Evolutionary conservation across 306 rosid species (phyloP), one percentile per base, ranked within the genome.

Genomic region (Prunus armeniaca): DNA sequence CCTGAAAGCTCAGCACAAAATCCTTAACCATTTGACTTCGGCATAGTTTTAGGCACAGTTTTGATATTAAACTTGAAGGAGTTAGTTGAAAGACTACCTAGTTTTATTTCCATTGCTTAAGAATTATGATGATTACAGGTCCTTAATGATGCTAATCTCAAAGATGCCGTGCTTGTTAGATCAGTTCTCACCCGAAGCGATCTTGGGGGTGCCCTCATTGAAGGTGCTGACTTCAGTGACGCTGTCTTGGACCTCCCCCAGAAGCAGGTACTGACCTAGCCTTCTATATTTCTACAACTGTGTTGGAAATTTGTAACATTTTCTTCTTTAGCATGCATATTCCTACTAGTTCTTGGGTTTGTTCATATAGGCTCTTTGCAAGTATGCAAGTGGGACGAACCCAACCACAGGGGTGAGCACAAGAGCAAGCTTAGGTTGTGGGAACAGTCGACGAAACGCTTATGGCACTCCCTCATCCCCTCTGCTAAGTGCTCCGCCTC

Each of bases 181-280:
- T 84, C 98, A 6, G 98, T 94, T 65, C 91, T 94, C n/a, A 94
- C 98, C 5, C 93, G 97, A 12, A 92, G 98, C 72, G 98, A 94
- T 82, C 91, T 94, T 25, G 97, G 95, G 56, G 96, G 96, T 47
- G 95, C 97, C 63, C 55, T 86, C 19, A 88, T 95, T 8, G 96
- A 85, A 83, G 97, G 96, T 30, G 98, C 98, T 6, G 98, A 95
- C 74, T 95, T 92, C 74, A 95, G 98, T 71, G 97, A 95, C 71
- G 98, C 98, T 15, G 97, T 95, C 64, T 84, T 95, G 75, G 97
- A 92, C 81, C 96, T 92, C 81, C 54, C 79, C 57, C 96, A 92
- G 74, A 95, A 95, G 76, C 97, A 80, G 90, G 97, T 87, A 71
- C 25, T 2, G 4, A 56, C 58, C 65, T 67, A 41, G 19, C 71